Percentiles rank a stretch among this genome's conserved stretches.
Conservation (phyloP, 176 grass and related monocot species). For the Dactylis glomerata region DNA sequence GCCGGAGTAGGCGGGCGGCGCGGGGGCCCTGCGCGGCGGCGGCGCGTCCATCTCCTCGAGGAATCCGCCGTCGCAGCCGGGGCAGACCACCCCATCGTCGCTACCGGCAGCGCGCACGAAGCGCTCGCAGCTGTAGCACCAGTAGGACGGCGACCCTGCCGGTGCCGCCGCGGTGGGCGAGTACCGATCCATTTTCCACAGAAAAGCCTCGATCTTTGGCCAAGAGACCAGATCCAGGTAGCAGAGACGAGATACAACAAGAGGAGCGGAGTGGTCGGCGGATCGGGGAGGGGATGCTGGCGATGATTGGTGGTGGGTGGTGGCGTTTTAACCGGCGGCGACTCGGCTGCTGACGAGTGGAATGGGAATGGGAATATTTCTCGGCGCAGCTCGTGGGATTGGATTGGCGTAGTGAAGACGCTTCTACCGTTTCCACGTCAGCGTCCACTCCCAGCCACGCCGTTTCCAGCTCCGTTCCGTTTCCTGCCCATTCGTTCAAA, state of each 20-base stretch:
- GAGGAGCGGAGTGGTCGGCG: not conserved
- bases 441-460: not conserved
- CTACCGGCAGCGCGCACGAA: slow-evolving; percentile 33
- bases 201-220: not conserved
- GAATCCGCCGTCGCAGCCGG: slow-evolving; percentile 53
- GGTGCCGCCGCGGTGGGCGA: not conserved
- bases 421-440: not conserved
- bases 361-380: not conserved
- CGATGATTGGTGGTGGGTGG: not conserved
- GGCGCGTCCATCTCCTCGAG: slow-evolving; percentile 55
- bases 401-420: not conserved
- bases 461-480: not conserved
- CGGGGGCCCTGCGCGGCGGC: not conserved
- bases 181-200: not conserved
- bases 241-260: not conserved
- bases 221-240: not conserved
- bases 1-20: slow-evolving; percentile 6
- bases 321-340: not conserved
- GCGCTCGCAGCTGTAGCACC: slow-evolving; percentile 58
- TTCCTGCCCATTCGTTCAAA: no score
- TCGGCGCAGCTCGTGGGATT: not conserved
- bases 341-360: not conserved
- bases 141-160: slow-evolving; percentile 39
- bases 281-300: not conserved
- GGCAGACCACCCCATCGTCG: slow-evolving; percentile 26